These are phyloP conservation scores for Catharanthus roseus DNA, from an alignment of 257 asterid genomes.

Conservation along the genomic window DNA sequence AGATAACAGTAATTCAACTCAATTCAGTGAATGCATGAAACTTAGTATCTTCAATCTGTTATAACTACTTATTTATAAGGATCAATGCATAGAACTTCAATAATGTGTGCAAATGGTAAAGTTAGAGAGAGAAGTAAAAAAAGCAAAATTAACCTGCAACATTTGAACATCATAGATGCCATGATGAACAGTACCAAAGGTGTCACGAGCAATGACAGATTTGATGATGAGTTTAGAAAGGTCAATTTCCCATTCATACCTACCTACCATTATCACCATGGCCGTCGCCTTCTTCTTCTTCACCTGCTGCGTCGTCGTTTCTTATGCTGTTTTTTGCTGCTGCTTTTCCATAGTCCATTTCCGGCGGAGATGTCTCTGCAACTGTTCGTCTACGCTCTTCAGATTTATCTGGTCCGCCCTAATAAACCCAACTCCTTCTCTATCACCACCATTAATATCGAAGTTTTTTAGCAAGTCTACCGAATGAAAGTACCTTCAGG, in stretches of 20 bases:
- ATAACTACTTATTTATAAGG: neutral
- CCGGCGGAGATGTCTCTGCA: constrained; percentile 57
- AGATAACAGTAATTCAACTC: constrained; percentile 9
- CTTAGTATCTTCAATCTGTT: neutral
- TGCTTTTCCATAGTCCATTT: constrained; percentile 53
- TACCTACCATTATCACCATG: constrained; percentile 46
- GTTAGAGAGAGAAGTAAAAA: neutral
- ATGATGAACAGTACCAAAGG: constrained; percentile 81
- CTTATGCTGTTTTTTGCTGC: constrained; percentile 14
- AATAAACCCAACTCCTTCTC: constrained; percentile 35
- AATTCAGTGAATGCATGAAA: constrained; percentile 14
- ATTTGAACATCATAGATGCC: constrained; percentile 68
- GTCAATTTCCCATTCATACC: constrained; percentile 74
- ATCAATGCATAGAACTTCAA: neutral
- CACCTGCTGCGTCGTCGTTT: neutral
- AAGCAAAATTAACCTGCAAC: constrained; percentile 49
- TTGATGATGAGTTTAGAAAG: constrained; percentile 58
- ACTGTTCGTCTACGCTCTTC: constrained; percentile 67
- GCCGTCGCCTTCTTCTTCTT: constrained; percentile 14
- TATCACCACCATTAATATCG: constrained; percentile 10
- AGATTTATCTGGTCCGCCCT: constrained; percentile 85
- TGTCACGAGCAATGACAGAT: constrained; percentile 66
- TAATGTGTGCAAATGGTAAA: neutral
- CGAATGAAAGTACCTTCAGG: no score
- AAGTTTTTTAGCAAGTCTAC: no score